Percentiles rank a stretch among this genome's conserved stretches.
phyloP scores from a whole-genome alignment of 2,329 filamentous ascomycete genomes.

The Penicillium sp. region DNA sequence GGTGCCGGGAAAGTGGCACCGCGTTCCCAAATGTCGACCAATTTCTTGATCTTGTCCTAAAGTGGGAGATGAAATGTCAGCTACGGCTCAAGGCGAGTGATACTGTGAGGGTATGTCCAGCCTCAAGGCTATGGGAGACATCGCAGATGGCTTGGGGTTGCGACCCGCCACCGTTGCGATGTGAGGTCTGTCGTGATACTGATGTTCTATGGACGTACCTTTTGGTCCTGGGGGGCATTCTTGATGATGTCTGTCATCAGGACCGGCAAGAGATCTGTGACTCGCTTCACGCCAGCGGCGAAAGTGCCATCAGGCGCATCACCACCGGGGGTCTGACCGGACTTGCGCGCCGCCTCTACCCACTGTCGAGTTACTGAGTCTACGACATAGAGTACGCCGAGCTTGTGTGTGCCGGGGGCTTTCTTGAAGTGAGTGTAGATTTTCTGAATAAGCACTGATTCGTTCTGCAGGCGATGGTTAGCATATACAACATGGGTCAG shows the following conservation, averaged over 20 bases:
- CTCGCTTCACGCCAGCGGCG: conserved; percentile 92
- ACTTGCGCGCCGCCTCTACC: conserved; percentile 90
- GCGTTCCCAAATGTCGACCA: conserved; percentile 98
- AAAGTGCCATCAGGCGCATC: conserved; percentile 87
- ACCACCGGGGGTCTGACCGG: conserved; percentile 78
- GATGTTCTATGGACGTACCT: conserved; percentile 69
- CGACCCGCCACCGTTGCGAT: conserved; percentile 15
- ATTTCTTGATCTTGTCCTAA: conserved; percentile 93
- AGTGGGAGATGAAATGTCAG: conserved; percentile 53
- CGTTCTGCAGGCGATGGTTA: conserved; percentile 64
- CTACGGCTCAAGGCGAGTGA: conserved; percentile 32
- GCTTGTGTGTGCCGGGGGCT: conserved; percentile 89
- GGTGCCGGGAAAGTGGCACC: conserved; percentile 82
- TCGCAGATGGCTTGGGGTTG: not conserved
- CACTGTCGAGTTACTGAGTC: conserved; percentile 99
- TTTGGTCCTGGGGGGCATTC: conserved; percentile 88
- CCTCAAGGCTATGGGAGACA: not conserved
- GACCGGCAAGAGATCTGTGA: conserved; percentile 89
- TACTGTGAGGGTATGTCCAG: not conserved
- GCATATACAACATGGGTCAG: conserved; percentile 12
- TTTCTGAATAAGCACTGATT: conserved; percentile 92
- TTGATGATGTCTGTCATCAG: conserved; percentile 95
- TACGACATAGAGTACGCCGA: conserved; percentile 99
- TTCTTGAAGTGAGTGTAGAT: conserved; percentile 98
- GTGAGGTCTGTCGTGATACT: conserved; percentile 23